These are phyloP conservation scores for Backusella macrospora DNA, from an alignment of 192 early-diverging fungal genomes.

Conservation along the genomic window DNA sequence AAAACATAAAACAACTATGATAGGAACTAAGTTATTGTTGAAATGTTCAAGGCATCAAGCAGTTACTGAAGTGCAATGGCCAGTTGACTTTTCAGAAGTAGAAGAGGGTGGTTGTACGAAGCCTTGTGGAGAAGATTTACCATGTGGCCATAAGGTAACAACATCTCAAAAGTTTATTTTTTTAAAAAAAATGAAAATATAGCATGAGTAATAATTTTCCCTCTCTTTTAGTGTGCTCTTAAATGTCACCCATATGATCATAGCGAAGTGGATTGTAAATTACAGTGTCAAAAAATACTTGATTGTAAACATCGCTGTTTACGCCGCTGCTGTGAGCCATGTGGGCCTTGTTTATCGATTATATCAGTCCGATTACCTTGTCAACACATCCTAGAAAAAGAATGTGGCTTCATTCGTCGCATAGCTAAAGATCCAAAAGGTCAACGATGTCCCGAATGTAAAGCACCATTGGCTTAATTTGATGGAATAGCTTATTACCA, in stretches of 20 bases:
- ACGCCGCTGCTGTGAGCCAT: constrained; percentile 25
- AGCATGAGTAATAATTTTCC: too few species aligned
- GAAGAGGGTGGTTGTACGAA: constrained; percentile 49
- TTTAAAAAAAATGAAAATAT: too few species aligned
- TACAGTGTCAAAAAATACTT: constrained; percentile 24
- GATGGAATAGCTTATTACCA: too few species aligned
- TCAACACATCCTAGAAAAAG: constrained; percentile 23
- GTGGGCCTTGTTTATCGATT: constrained; percentile 19
- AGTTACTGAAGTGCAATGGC: constrained; percentile 40
- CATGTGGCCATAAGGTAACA: constrained; percentile 41
- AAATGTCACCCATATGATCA: constrained; percentile 37
- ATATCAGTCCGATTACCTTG: constrained; percentile 18
- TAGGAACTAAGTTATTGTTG: constrained; percentile 45
- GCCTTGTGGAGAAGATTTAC: constrained; percentile 39
- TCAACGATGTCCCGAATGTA: not conserved
- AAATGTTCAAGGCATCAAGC: constrained; percentile 46
- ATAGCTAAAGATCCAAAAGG: not conserved
- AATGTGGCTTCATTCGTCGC: constrained; percentile 23
- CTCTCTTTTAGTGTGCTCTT: constrained; percentile 23
- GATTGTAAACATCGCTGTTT: constrained; percentile 35
- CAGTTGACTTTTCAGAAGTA: constrained; percentile 49
- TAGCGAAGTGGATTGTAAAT: constrained; percentile 25
- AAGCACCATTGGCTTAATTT: not conserved
- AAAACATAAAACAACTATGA: constrained; percentile 25
- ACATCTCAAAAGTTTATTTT: constrained; percentile 14